Evolutionary conservation across 2,329 filamentous ascomycete genomes (phyloP), one percentile per base, ranked within the genome.

Genomic region (Sphaerulina vaccinii): DNA sequence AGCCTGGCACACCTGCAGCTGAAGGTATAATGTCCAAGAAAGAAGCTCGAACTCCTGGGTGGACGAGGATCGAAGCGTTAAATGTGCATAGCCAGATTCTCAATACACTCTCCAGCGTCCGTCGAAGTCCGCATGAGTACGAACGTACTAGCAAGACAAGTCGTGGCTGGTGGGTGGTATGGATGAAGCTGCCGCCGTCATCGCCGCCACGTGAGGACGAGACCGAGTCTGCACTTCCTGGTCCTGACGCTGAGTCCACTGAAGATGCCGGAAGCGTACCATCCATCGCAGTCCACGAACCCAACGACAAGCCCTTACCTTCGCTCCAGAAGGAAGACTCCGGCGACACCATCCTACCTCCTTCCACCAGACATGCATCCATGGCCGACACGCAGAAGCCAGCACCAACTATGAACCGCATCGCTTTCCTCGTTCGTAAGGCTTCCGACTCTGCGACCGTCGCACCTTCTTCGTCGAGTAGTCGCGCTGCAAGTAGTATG

Each of bases 101-200:
- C 21, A 76, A 76, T 51, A 83, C 79, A 0, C 73, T 82, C 44
- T 65, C 68, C n/a, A 74, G 75, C 51, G 82, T 81, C 1, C 72
- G 77, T 2, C 68, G 68, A 18, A 68, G 68, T 1, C 57, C 66
- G 1, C 65, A 70, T 7, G 81, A 85, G 55, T 71, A 80, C 5
- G 83, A 86, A 61, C 73, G 80, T 24, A 84, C 79, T 1, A 79
- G 78, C 65, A 85, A 85, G 67, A 85, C 82, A 0, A 76, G 70
- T 37, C 75, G 82, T n/a, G 80, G 80, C 5, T 86, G 82, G 82
- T 86, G 83, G 83, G 75, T 86, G 2, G 78, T 84, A 18, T 86
- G 83, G 82, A 78, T 85, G 67, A 75, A 80, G 7, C 67, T 84
- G 23, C 71, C 71, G 4, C 62, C 66, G 13, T 61, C 65, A n/a